Evolutionary conservation across 1,284 basidiomycete genomes (phyloP).

Genomic region (Ustilago bromivora): DNA sequence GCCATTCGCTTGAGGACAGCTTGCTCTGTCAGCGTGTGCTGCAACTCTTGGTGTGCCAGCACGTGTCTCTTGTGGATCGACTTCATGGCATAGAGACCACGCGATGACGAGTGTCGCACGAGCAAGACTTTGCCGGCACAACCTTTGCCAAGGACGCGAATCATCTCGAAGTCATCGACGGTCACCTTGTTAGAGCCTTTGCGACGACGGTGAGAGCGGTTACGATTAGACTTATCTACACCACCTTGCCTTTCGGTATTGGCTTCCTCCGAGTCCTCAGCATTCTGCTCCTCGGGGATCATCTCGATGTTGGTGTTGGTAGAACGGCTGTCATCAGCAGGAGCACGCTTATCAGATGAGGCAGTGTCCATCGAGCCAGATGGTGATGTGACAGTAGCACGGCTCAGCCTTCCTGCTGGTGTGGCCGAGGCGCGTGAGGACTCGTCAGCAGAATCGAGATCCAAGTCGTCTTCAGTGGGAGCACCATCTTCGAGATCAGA

Average conservation of each 20-base stretch:
- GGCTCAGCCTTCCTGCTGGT: slow-evolving; percentile 31
- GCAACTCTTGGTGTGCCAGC: slow-evolving; percentile 68
- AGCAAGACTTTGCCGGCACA: slow-evolving; percentile 69
- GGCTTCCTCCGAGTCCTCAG: slow-evolving; percentile 26
- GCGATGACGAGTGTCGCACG: slow-evolving; percentile 60
- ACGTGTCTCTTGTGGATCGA: slow-evolving; percentile 69
- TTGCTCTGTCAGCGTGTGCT: slow-evolving; percentile 68
- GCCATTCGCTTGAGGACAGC: slow-evolving; percentile 78
- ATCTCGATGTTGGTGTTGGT: slow-evolving; percentile 53
- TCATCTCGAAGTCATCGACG: slow-evolving; percentile 76
- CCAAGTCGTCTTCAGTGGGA: slow-evolving; percentile 56
- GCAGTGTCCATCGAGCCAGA: slow-evolving; percentile 38
- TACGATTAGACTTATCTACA: slow-evolving; percentile 5
- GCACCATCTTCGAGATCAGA: slow-evolving; percentile 56
- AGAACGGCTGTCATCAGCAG: slow-evolving; percentile 44
- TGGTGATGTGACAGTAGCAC: slow-evolving; percentile 29
- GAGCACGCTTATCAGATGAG: slow-evolving; percentile 27
- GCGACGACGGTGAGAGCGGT: slow-evolving; percentile 26
- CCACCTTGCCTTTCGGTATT: slow-evolving; percentile 16
- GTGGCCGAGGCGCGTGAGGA: slow-evolving; percentile 32
- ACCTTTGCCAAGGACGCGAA: slow-evolving; percentile 69
- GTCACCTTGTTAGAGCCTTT: slow-evolving; percentile 61
- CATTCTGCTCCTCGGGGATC: slow-evolving; percentile 55
- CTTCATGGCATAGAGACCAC: slow-evolving; percentile 67
- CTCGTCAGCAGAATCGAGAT: slow-evolving; percentile 51